Base-by-base conservation (phyloP, 2,329 filamentous ascomycete species). In the Hymenoscyphus occultus region DNA sequence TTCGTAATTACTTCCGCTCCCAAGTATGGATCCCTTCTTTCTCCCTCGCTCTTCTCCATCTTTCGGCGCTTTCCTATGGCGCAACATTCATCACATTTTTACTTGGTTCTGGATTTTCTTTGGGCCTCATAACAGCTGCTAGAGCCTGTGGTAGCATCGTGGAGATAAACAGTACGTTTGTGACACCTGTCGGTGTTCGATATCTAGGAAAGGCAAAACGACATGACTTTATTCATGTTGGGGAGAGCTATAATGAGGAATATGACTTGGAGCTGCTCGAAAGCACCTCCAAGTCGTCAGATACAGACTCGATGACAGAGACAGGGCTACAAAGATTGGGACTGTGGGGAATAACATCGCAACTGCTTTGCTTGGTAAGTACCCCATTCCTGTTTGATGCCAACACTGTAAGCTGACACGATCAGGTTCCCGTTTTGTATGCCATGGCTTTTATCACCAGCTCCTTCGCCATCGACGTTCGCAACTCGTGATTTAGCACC, bases 31-130 rank as follows among this genome's bases (percentile, higher is more conserved):
- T 79, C 5, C 78, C 83, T 0, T 85, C 83, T 0, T 74, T 84
- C 13, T 77, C 83, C 2, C 72, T 84, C 7, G 79, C 80, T 10
- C 71, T 85, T 3, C 77, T 85, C 14, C 83, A 85, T 70, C 76
- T 86, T 40, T 86, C 84, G 1, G 82, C 85, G 16, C 75, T 86
- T 16, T 81, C 82, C 0, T 86, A 85, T 70, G 77, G 80, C 0
- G 80, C 80, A 1, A 83, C 83, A 6, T 85, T 86, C 78, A 77
- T 84, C 51, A 85, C 83, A 0, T 86, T 83, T 65, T 75, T 86
- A 3, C 77, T 86, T 3, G 79, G 80, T 45, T 74, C 78, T 3
- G 82, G 81, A 0, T 83, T 83, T 65, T 81, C 75, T 0, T 76
- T 83, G 3, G 74, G 80, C 9, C 71, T 78, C 4, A 80, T 86